Base-by-base conservation (phyloP, 2,329 filamentous ascomycete species). In the Sporothrix curviconia region DNA sequence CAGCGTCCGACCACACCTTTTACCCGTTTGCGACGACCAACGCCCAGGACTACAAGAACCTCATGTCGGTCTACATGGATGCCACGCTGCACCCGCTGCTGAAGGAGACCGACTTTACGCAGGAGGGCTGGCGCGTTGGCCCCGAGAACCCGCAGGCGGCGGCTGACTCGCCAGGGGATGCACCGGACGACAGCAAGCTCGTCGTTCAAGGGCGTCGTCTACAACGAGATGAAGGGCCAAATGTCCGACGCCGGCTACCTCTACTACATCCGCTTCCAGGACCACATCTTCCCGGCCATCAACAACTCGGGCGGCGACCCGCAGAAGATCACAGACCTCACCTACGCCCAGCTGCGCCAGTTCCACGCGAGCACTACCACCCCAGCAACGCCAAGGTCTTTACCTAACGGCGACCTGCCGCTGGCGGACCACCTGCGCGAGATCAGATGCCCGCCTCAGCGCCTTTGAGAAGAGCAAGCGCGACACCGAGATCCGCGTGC, bases 191-290 rank as follows among this genome's bases (percentile, higher is more conserved):
- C 67, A 83, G 84, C 69, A 84, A 83, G 62, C 74, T 95, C 40
- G 89, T 96, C 0, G n/a, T 97, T 97, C 79, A 97, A 97, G 75
- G 92, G 92, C 25, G 94, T 97, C 1, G 92, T 97, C 1, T 97
- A 97, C 75, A 99, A 99, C 67, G 94, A 99, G 75, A 99, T 99
- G 94, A 99, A 99, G 74, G 94, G 94, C 0, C 92, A 96, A 69
- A 95, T 97, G 86, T 97, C 94, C 2, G 94, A 99, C 70, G 91
- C 92, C 7, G 90, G 90, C 64, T 99, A 99, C 67, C 77, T 97
- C 1, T 99, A 90, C 76, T 97, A 96, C 71, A 95, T 96, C 64
- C 83, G 87, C 55, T 99, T 95, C 72, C 90, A 95, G 68, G 91
- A 97, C 66, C 87, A 94, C 69, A 90, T 99, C 55, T 94, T 95